Evolutionary conservation across 768 basidiomycete species (phyloP), one percentile per base, ranked within the genome.

Genomic region (Goffeauzyma gilvescens): DNA sequence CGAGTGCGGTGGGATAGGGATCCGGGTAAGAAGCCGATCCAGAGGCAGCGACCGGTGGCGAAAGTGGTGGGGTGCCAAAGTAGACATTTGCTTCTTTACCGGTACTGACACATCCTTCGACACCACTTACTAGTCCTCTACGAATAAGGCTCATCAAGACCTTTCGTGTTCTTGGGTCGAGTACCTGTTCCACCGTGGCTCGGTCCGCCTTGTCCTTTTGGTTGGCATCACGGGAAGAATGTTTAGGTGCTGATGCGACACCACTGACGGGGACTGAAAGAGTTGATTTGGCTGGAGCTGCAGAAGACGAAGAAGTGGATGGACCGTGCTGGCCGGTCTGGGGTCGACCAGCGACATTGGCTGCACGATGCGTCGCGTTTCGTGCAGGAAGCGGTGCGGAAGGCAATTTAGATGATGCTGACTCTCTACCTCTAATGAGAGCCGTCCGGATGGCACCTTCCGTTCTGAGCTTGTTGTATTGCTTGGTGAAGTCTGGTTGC

Each of bases 31-130:
- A 32, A 33, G 28, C 50, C 23, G 35, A 31, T 3, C 42, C 39
- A 20, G 44, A 34, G 9, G 44, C 42, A 9, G 46, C 37, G 2
- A 46, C 43, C 10, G 46, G 51, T 20, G 47, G 47, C 4, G 57
- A 59, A 3, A 66, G 64, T 0, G 73, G 68, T 0, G 72, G 69
- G 26, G 81, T 58, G 1, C 87, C 86, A 57, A 95, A 87, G 60
- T 98, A 98, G 10, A 98, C 93, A 54, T 96, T 96, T 7, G 90
- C 90, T 74, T 98, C 93, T 71, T 98, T 98, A 22, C 93, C 93
- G 0, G 93, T 95, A 55, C 83, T 87, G 32, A 98, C 77, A 65
- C 93, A 96, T 2, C 89, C 86, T 51, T 95, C 90, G 34, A 98
- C 77, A 60, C 85, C 80, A 41, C 80, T 75, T 12, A 98, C 73